These are phyloP conservation scores for Colletotrichum kahawae DNA, from an alignment of 2,329 filamentous ascomycete species.

Conservation along the genomic window DNA sequence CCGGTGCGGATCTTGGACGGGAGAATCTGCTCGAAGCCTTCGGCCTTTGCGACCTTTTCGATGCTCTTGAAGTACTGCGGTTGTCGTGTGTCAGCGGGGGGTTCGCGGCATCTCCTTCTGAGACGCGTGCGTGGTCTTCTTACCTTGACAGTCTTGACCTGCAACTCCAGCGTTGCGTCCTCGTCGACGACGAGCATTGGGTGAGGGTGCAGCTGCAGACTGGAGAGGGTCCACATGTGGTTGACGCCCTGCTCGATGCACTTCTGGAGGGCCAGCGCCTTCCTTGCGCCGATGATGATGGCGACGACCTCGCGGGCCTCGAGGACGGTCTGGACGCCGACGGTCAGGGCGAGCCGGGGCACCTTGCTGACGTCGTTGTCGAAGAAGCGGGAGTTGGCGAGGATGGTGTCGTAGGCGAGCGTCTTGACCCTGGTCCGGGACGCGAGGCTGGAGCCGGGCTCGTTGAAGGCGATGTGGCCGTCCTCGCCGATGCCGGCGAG, in stretches of 20 bases:
- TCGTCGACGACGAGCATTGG: slow-evolving; percentile 86
- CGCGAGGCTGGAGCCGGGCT: slow-evolving; percentile 79
- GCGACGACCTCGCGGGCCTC: slow-evolving; percentile 83
- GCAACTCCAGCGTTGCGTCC: slow-evolving; percentile 75
- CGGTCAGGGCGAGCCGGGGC: slow-evolving; percentile 82
- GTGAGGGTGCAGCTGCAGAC: slow-evolving; percentile 79
- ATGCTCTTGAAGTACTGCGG: slow-evolving; percentile 73
- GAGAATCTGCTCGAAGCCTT: slow-evolving; percentile 63
- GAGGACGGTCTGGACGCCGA: slow-evolving; percentile 83
- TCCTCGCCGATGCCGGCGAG: slow-evolving; percentile 85
- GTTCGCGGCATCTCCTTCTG: no score
- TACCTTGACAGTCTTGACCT: slow-evolving; percentile 75
- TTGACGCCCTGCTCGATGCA: slow-evolving; percentile 84
- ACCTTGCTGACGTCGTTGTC: slow-evolving; percentile 75
- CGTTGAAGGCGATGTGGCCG: slow-evolving; percentile 90
- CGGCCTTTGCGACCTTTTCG: slow-evolving; percentile 64
- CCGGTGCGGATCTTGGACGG: slow-evolving; percentile 62
- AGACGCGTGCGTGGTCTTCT: slow-evolving; percentile 2
- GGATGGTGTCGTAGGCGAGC: slow-evolving; percentile 83
- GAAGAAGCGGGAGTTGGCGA: slow-evolving; percentile 87
- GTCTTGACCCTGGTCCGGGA: slow-evolving; percentile 87
- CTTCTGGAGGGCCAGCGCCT: slow-evolving; percentile 78
- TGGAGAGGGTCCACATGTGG: slow-evolving; percentile 90
- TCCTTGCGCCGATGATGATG: slow-evolving; percentile 82
- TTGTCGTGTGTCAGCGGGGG: background rate